Evolutionary conservation across 495 filamentous ascomycete genomes (phyloP).

Genomic region (Hypoxylon trugodes): DNA sequence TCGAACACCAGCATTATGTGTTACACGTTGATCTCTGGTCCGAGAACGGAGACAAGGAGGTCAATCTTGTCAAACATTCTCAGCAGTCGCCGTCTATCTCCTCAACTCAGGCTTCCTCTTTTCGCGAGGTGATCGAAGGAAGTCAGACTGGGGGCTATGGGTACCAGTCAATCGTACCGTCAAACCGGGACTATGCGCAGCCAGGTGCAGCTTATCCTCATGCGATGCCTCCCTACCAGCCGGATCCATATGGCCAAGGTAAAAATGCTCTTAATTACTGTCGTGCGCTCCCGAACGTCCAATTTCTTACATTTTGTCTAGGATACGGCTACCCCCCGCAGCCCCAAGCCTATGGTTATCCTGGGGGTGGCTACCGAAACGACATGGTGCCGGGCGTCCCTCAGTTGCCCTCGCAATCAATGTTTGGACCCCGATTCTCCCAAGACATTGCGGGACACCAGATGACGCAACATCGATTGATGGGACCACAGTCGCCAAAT

Average conservation of each 20-base stretch:
- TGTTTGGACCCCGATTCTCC: constrained; percentile 45
- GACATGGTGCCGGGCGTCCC: constrained; percentile 40
- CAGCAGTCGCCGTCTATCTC: constrained; percentile 89
- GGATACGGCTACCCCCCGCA: constrained; percentile 53
- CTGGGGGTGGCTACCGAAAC: constrained; percentile 40
- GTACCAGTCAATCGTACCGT: constrained; percentile 46
- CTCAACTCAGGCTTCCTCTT: constrained; percentile 79
- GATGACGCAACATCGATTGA: constrained; percentile 52
- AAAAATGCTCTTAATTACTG: constrained; percentile 42
- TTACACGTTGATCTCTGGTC: constrained; percentile 94
- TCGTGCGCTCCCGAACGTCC: neutral
- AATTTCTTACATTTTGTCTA: constrained; percentile 39
- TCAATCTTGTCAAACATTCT: constrained; percentile 91
- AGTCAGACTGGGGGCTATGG: constrained; percentile 42
- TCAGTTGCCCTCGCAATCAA: constrained; percentile 45
- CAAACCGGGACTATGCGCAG: constrained; percentile 52
- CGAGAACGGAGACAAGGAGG: constrained; percentile 82
- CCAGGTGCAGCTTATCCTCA: constrained; percentile 45
- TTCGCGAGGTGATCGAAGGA: constrained; percentile 60
- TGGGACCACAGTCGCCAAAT: constrained; percentile 54
- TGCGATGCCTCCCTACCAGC: constrained; percentile 49
- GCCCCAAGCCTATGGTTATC: constrained; percentile 43
- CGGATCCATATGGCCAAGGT: constrained; percentile 49
- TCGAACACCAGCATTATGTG: constrained; percentile 89
- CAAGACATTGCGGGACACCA: constrained; percentile 43